Base-by-base conservation (phyloP, 1,284 basidiomycete genomes). In the Ustilago loliicola region DNA sequence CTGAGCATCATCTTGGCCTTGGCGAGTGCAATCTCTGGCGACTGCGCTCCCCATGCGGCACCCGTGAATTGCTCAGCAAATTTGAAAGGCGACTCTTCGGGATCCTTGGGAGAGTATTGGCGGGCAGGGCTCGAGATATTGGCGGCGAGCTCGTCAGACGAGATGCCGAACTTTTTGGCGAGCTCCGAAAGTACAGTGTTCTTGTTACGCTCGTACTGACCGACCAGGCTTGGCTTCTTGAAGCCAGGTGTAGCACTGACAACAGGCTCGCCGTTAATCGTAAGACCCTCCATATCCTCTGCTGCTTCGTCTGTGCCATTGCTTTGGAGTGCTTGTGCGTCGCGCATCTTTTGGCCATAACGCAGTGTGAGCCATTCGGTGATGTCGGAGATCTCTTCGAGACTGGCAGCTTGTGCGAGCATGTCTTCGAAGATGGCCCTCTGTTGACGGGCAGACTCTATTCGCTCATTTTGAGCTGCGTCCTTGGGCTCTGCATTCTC, bases 351-450 rank as follows among this genome's bases (percentile, higher is more conserved):
- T 23, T 85, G 80, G 4, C 88, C 86, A 72, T 95, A 94, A 85
- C 93, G 94, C 89, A 95, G 91, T 27, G 90, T 88, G 54, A 99
- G 87, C 94, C 95, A 99, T 81, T 97, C 96, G 0, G 93, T 92
- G 21, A 93, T 91, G 83, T 99, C 97, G 0, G 93, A 92, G 13
- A 97, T 93, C 76, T 94, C 91, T 87, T 99, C 97, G 47, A 96
- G 92, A 61, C 87, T 88, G 70, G 87, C 82, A 36, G 86, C 84
- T 70, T 87, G 85, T 21, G 86, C 83, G 21, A 89, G 72, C 67
- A 84, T 75, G 32, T 77, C 72, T 21, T 83, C 82, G 30, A 85
- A 81, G 38, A 65, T 40, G 15, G 25, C 47, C 19, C 66, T 62
- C 34, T 77, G 73, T 42, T 64, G 56, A 23, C 19, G 54, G 4